Evolutionary conservation across 345 rosid species (phyloP).

Genomic region (Barbarea vulgaris): DNA sequence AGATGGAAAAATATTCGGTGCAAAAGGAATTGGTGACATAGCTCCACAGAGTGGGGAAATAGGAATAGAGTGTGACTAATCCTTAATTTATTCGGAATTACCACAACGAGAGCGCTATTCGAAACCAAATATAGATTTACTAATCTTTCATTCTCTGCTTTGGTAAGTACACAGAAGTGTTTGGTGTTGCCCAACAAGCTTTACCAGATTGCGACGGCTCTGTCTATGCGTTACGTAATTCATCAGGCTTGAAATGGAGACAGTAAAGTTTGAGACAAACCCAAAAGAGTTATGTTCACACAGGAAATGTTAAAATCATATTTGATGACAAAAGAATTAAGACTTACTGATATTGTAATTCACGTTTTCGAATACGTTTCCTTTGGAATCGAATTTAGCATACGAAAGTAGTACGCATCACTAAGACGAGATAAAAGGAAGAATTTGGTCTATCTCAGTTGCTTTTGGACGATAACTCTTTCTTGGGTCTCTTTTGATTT

Average conservation of each 20-base stretch:
- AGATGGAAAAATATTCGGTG: not conserved
- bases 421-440: not conserved
- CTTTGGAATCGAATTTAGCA: not conserved
- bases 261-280: not conserved
- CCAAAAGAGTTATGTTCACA: not conserved
- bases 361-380: not conserved
- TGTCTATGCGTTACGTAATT: not conserved
- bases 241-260: not conserved
- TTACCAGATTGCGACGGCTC: not conserved
- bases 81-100: too few species aligned
- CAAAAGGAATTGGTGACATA: not conserved
- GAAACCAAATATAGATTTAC: too few species aligned
- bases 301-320: not conserved
- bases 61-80: not conserved
- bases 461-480: not conserved
- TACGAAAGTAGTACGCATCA: not conserved
- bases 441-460: not conserved
- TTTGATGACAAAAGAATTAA: not conserved
- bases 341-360: not conserved
- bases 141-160: not conserved
- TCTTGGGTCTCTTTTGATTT: slow-evolving; percentile 4
- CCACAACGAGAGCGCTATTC: not conserved
- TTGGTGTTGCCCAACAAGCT: not conserved
- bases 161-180: not conserved
- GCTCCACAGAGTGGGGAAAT: too few species aligned